A percentile compares a stretch with the other conserved stretches of the same genome.
Conservation (phyloP, 352 stramenopile species). For the Thalassiosira ordinaria region DNA sequence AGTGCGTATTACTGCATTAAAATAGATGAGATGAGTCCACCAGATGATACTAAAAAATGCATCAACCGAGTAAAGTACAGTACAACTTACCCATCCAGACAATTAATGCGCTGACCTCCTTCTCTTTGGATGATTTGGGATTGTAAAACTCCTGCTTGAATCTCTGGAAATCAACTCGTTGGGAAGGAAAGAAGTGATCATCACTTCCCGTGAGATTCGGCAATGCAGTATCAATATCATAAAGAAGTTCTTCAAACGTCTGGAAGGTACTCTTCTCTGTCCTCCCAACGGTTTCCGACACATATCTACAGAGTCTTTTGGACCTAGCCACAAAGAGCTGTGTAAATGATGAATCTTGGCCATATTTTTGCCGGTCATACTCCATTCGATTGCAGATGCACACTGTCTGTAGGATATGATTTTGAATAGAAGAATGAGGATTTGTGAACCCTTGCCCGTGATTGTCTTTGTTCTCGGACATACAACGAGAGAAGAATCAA, state of each 20-base stretch:
- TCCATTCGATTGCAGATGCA: constrained; percentile 71
- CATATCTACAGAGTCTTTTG: constrained; percentile 56
- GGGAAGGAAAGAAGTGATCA: too few species aligned
- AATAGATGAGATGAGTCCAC: too few species aligned
- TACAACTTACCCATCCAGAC: constrained; percentile 53
- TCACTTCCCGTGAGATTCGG: too few species aligned
- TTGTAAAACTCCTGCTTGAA: constrained; percentile 69
- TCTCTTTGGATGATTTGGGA: not conserved
- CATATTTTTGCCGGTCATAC: constrained; percentile 58
- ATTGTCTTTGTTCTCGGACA: too few species aligned
- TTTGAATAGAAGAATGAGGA: too few species aligned
- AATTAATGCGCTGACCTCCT: constrained; percentile 55
- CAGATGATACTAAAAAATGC: too few species aligned
- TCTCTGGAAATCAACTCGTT: constrained; percentile 55
- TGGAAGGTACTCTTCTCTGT: constrained; percentile 20
- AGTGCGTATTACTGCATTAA: constrained; percentile 66
- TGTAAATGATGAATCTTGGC: constrained; percentile 32
- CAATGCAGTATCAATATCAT: constrained; percentile 30
- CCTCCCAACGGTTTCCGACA: constrained; percentile 45
- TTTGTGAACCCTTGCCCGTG: too few species aligned
- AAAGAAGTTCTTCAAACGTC: constrained; percentile 55
- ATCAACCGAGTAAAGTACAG: not conserved
- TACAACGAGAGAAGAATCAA: too few species aligned
- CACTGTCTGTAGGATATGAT: too few species aligned
- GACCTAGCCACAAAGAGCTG: constrained; percentile 71